Conservation (phyloP, 2,329 filamentous ascomycete species). For the Pseudogymnoascus sp. region DNA sequence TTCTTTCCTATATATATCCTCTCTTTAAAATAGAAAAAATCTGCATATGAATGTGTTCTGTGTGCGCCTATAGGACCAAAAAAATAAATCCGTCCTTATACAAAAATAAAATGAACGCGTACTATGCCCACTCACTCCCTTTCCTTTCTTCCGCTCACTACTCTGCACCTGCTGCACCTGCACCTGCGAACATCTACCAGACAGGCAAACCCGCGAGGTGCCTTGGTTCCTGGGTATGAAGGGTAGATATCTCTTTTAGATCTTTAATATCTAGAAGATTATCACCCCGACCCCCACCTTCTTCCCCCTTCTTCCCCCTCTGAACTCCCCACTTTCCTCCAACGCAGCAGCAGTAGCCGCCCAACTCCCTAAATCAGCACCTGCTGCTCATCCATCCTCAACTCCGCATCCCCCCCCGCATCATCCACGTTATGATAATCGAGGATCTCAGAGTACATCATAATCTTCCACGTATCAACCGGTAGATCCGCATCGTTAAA, state of each 20-base stretch:
- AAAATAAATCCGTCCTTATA: not conserved
- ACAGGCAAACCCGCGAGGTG: too few relatives aligned
- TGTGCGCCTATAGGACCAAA: not conserved
- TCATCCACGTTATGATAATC: constrained; percentile 91
- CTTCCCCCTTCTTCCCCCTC: too few relatives aligned
- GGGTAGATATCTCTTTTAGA: not conserved
- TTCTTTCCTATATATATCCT: not conserved
- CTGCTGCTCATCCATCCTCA: not conserved
- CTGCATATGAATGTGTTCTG: not conserved
- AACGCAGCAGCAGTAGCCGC: too few relatives aligned
- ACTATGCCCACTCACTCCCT: not conserved
- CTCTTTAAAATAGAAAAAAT: not conserved
- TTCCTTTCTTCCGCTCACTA: not conserved
- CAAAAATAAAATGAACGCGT: not conserved
- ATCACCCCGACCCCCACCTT: too few relatives aligned
- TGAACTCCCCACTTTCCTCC: too few relatives aligned
- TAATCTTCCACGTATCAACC: constrained; percentile 99
- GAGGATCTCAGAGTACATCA: constrained; percentile 99
- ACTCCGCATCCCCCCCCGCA: not conserved
- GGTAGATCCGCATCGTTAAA: constrained; percentile 97
- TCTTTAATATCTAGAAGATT: not conserved
- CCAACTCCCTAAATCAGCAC: too few relatives aligned
- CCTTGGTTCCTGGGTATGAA: too few relatives aligned
- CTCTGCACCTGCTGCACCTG: too few relatives aligned
- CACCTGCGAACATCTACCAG: too few relatives aligned